Evolutionary conservation across 2,329 filamentous ascomycete species (phyloP), one percentile per base, ranked within the genome.

Genomic region (Clonostachys rosea): DNA sequence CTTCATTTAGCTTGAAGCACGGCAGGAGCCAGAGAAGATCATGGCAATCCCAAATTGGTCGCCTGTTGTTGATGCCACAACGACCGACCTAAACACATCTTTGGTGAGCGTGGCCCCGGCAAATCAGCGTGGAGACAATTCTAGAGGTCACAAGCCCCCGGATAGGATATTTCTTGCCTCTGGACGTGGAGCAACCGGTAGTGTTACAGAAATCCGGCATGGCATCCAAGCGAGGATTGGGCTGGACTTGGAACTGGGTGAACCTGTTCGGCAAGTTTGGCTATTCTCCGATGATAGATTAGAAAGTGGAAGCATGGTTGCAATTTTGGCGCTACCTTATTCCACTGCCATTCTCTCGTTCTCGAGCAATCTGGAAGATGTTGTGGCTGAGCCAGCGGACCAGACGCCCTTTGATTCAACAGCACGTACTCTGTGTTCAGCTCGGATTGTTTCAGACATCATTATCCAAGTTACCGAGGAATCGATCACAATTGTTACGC

Each of bases 171-270:
- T 87, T 63, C 78, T 79, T 18, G 84, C 83, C 40, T 84, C 83
- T 17, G 83, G 86, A 1, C 79, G 80, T 53, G 83, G 83, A 1
- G 65, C 68, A 2, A 76, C 74, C 33, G 86, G 86, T 10, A 76
- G 78, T 8, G 69, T 92, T 20, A 79, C 81, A 4, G 86, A 92
- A 57, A 73, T 89, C 51, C 78, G 86, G 51, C 74, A 82, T 61
- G 88, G 89, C 5, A 67, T 89, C 30, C 81, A 87, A 56, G 88
- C 86, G 16, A 81, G 78, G 47, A 80, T 89, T 53, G 81, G 78
- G 2, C 56, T 81, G 6, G 76, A 82, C 18, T 67, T 83, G 11
- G 74, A 79, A 18, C 75, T 72, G 40, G 67, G 65, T 8, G 66
- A 68, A 7, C 68, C 71, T 3, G 70, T 81, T 34, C 74, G 70